Base-by-base conservation (phyloP, 2,329 filamentous ascomycete genomes). In the Xylaria hypoxylon region DNA sequence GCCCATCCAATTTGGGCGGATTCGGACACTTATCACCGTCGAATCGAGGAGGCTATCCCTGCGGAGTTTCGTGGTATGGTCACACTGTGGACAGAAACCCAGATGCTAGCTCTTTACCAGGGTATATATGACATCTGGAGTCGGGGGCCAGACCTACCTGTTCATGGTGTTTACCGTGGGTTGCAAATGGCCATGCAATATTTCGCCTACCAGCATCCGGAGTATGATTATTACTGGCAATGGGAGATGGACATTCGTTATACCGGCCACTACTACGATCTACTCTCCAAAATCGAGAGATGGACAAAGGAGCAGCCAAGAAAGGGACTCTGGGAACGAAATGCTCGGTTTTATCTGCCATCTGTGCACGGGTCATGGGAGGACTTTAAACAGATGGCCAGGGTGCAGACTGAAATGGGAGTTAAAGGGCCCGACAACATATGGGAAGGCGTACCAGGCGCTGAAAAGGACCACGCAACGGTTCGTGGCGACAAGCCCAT, bases 231-330 rank as follows among this genome's bases (percentile, higher is more conserved):
- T 80, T 93, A 94, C 79, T 97, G 94, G 94, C 92, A 97, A 71
- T 96, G 94, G 92, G 94, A 97, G 79, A 95, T 97, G 90, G 94
- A 97, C 74, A 89, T 94, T 50, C 90, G 93, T 33, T 97, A 96
- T 78, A 96, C 92, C 0, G 93, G 94, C 40, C 93, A 97, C 79
- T 95, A 92, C 81, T 94, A 91, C 71, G 88, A 92, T 68, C 79
- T 93, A 22, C 86, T 95, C 74, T 86, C 88, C 71, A 90, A 90
- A 75, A 81, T 93, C 42, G 85, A 88, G 73, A 80, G 82, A 50
- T 96, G 91, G 90, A 86, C 91, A 17, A 87, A 85, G 70, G 80
- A 86, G 52, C 92, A 96, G 79, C 92, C 92, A 1, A 85, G 92
- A 13, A 94, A 93, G 78, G 90, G 91, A 0, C 83, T 95, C 0